Base-by-base conservation (phyloP, 1,139 yeast genomes). In the Scheffersomyces insectosa region DNA sequence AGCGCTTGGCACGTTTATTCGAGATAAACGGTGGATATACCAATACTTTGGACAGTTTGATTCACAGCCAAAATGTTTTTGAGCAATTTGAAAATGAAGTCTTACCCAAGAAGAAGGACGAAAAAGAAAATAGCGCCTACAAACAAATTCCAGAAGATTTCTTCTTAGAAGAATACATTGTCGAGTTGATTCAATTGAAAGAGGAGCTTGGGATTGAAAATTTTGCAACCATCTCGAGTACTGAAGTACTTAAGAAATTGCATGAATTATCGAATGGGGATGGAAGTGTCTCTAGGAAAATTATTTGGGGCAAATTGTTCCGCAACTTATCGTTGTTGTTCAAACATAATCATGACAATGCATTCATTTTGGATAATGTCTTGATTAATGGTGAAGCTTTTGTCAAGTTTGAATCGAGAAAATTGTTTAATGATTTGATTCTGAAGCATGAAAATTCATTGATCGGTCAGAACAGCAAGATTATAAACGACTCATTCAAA, bases 61-160 rank as follows among this genome's bases (percentile, higher is more conserved):
- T 59, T 14, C 45, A 51, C 9, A 55, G 55, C 8, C 53, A 53
- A 11, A 16, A 40, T 2, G 56, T 50, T 2, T 47, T 47, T 29
- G 49, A 50, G 2, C 14, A 45, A 8, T 52, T 57, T 40, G 62
- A 58, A 29, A 42, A 36, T 33, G 47, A 44, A 34, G 47, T 32
- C 32, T 44, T 36, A 47, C 34, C 12, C 20, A 46, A 38, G 32
- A 36, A 37, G 32, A 39, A 42, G 36, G n/a, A 15, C 11, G 29
- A 29, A 29, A 28, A 31, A 12, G 37, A 36, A 9, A 6, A 40
- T n/a, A 36, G 27, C 10, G 45, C 39, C n/a, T 71, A 71, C 43
- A 59, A 44, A 23, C 77, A 71, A 44, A 45, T 72, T 7, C 77
- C 78, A 1, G 74, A 69, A 36, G 64, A 63, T 41, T 65, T 71